These are phyloP conservation scores for Leptoxyphium fumago DNA, from an alignment of 2,329 filamentous ascomycete species.

Conservation along the genomic window DNA sequence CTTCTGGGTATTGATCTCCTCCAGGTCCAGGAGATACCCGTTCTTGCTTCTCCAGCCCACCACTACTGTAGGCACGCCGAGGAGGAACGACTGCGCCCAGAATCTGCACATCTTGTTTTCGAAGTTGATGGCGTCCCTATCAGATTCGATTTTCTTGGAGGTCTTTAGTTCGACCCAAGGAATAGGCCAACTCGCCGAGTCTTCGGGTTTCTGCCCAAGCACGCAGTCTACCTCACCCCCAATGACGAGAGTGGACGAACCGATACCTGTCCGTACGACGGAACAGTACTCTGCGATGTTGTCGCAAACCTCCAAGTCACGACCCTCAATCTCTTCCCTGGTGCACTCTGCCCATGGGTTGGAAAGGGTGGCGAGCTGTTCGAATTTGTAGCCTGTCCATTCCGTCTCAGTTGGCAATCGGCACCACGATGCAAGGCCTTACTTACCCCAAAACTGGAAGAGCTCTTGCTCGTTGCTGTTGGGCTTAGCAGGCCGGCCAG, in stretches of 20 bases:
- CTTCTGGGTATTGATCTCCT: constrained; percentile 65
- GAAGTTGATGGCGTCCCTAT: constrained; percentile 58
- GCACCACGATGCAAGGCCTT: constrained; percentile 1
- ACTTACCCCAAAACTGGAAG: constrained; percentile 82
- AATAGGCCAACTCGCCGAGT: constrained; percentile 46
- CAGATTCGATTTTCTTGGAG: constrained; percentile 35
- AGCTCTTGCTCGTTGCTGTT: constrained; percentile 53
- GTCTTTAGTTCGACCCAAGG: constrained; percentile 97
- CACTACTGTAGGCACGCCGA: constrained; percentile 69
- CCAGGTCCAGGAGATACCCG: constrained; percentile 55
- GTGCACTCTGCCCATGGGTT: constrained; percentile 57
- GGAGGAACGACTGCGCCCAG: constrained; percentile 86
- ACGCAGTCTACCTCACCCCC: constrained; percentile 92
- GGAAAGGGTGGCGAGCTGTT: constrained; percentile 66
- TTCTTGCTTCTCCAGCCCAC: constrained; percentile 69
- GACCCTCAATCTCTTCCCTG: constrained; percentile 63
- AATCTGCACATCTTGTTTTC: constrained; percentile 77
- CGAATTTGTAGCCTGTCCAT: constrained; percentile 79
- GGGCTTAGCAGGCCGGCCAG: constrained; percentile 26
- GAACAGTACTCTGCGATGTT: constrained; percentile 96
- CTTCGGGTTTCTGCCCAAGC: constrained; percentile 65
- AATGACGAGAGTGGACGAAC: constrained; percentile 57
- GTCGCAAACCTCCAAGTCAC: constrained; percentile 58
- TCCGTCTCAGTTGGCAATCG: background rate
- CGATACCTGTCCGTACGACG: constrained; percentile 76